phyloP scores from a whole-genome alignment of 1,284 basidiomycete genomes.

The Pseudozyma pruni region DNA sequence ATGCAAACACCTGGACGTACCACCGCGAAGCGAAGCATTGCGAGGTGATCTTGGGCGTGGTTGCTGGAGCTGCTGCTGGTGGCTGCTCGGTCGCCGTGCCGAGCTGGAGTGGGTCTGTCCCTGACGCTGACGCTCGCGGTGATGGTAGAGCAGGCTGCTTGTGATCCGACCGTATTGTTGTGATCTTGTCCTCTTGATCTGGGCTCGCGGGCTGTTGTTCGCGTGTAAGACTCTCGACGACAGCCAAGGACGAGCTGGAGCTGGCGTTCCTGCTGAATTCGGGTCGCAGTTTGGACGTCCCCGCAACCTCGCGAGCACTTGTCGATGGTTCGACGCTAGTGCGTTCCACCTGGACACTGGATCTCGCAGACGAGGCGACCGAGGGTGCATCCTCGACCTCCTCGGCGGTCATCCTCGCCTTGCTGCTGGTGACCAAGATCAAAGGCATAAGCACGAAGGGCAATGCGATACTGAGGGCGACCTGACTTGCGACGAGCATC shows the following conservation, averaged over 20 bases:
- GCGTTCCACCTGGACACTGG: slow-evolving; percentile 7
- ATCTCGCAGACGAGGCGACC: slow-evolving; percentile 11
- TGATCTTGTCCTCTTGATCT: background rate
- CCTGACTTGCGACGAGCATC: slow-evolving; percentile 87
- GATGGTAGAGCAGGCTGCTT: background rate
- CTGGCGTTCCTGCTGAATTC: background rate
- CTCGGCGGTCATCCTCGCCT: slow-evolving; percentile 45
- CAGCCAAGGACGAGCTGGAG: slow-evolving; percentile 10
- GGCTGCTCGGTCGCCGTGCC: background rate
- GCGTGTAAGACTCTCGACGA: slow-evolving; percentile 13
- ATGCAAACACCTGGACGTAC: slow-evolving; percentile 31
- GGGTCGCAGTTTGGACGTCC: slow-evolving; percentile 1
- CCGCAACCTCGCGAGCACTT: too few relatives aligned
- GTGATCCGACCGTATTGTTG: too few relatives aligned
- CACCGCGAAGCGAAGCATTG: slow-evolving; percentile 42
- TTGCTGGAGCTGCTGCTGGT: background rate
- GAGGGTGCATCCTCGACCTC: background rate
- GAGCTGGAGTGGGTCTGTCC: background rate
- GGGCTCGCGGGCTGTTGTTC: slow-evolving; percentile 1
- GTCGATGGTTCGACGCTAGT: slow-evolving; percentile 1
- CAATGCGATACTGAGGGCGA: slow-evolving; percentile 84
- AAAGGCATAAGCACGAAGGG: slow-evolving; percentile 72
- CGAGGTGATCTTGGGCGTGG: background rate
- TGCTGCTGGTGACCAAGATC: slow-evolving; percentile 54
- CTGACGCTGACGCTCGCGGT: background rate